Evolutionary conservation across 331 rosid species (phyloP), one percentile per base, ranked within the genome.

Genomic region (Malus hybrid): DNA sequence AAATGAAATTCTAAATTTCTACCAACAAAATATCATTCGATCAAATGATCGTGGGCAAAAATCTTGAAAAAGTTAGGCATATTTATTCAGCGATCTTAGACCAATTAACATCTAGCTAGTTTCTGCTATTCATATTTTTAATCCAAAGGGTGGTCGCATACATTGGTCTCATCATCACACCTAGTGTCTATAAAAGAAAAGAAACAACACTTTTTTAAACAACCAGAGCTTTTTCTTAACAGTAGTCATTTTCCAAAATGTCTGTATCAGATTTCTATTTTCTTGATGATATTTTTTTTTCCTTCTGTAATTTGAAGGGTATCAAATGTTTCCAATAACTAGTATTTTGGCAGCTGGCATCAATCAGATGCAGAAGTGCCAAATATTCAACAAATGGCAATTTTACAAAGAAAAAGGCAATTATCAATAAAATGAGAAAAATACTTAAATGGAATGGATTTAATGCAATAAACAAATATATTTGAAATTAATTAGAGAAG

Each of bases 341-440:
- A 77, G 85, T 69, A 80, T 69, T 56, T 73, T 83, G 91, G 91
- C 80, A 89, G 87, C 88, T 91, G 90, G 89, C 91, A 80, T 72
- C 81, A 79, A 85, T 70, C 73, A 28, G 74, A 18, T 14, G 75
- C 83, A 86, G 31, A 39, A 55, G 76, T 73, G 67, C 80, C 76
- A 84, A 73, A 80, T 66, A 74, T 81, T 77, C 85, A 76, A 72
- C 82, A 86, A 81, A 83, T 80, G 88, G 83, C 70, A 91, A 82
- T 4, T 57, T 86, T 63, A 52, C 81, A 74, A 65, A 33, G 54
- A 67, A 74, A 42, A 70, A 42, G 83, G 79, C 67, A 29, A 54
- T 57, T 66, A 70, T 80, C 81, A 76, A 71, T 65, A 56, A 34
- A 69, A 60, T 72, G 48, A 64, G 68, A 71, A 72, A 78, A 69